Base-by-base conservation (phyloP, 129 eudicot genomes). In the Chrysanthemum seticuspe region DNA sequence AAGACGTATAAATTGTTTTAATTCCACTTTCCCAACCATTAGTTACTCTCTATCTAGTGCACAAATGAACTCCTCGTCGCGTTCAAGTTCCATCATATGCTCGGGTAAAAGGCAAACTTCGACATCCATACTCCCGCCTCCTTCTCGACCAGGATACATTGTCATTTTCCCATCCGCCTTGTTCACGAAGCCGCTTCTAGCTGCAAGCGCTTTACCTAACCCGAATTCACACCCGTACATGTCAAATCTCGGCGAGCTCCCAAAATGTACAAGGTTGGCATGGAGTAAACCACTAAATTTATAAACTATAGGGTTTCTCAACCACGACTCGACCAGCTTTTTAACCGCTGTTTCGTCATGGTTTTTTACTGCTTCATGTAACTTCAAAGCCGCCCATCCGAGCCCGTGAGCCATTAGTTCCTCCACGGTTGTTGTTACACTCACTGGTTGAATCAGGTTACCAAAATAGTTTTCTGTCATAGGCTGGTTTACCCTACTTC, bases 191-290 rank as follows among this genome's bases (percentile, higher is more conserved):
- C 92, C 88, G 53, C 88, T 87, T 6, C 82, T 65, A 50, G 77
- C 47, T 5, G 92, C 92, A 23, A 84, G 18, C 1, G 83, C 86
- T 79, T 84, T 87, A 23, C 92, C 92, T 47, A 87, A 31, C 45
- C 92, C 92, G 16, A 87, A 87, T 67, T 87, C 89, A 50, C 74
- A 78, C 16, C 89, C 87, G 62, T 87, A 87, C 83, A 84, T 67
- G 27, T 84, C 82, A 74, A 87, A 84, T 59, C 92, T 70, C 2
- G 89, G 92, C 2, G 87, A 87, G 21, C 77, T 81, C 13, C 74
- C 85, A 54, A 87, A 34, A 70, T 34, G 54, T 0, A 84, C 51
- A 5, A 71, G 49, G 40, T 48, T 55, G 0, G 73, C 69, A 70
- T 73, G 56, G 25, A 45, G 16, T 8, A 69, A 15, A 62, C 19